Percentiles rank a stretch among this genome's conserved stretches.
phyloP scores from a whole-genome alignment of 2,329 filamentous ascomycete genomes.

The Bipolaris gigantea region DNA sequence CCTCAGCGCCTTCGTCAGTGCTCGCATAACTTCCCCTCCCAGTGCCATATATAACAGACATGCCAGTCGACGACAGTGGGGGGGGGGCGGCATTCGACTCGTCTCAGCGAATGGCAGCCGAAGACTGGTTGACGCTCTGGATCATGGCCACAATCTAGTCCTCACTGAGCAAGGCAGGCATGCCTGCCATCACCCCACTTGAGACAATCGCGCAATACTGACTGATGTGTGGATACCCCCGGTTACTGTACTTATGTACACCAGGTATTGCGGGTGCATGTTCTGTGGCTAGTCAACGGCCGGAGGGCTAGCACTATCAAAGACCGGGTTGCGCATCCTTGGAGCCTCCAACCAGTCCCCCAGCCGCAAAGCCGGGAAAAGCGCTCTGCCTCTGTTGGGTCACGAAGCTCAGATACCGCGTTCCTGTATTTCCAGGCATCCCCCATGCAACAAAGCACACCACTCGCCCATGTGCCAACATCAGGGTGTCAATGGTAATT shows the following conservation, averaged over 20 bases:
- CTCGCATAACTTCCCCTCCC: slow-evolving; percentile 16
- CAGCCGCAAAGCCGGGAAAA: slow-evolving; percentile 44
- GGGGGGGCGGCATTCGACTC: background rate
- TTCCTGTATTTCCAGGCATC: slow-evolving; percentile 39
- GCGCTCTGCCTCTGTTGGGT: slow-evolving; percentile 35
- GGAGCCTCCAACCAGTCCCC: slow-evolving; percentile 42
- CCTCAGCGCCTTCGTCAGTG: slow-evolving; percentile 19
- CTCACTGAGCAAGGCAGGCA: background rate
- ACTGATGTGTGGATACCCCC: slow-evolving; percentile 30
- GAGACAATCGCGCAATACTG: slow-evolving; percentile 25
- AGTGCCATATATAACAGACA: slow-evolving; percentile 15
- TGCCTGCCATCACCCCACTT: slow-evolving; percentile 5
- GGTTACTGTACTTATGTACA: no score
- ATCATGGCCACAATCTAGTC: slow-evolving; percentile 2
- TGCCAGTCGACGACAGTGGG: slow-evolving; percentile 11
- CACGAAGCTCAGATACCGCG: slow-evolving; percentile 35
- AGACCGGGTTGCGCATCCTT: slow-evolving; percentile 41
- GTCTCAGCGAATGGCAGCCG: background rate
- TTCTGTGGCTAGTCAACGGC: slow-evolving; percentile 42
- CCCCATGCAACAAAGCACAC: slow-evolving; percentile 43
- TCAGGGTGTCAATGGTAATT: slow-evolving; percentile 32
- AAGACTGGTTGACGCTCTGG: slow-evolving; percentile 10
- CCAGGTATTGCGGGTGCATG: slow-evolving; percentile 29
- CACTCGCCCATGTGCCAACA: slow-evolving; percentile 21
- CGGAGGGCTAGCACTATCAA: slow-evolving; percentile 40